Percentiles rank a stretch among this genome's conserved stretches.
phyloP scores from a whole-genome alignment of 2,329 filamentous ascomycete species.

The Byssoonygena ceratinophila region DNA sequence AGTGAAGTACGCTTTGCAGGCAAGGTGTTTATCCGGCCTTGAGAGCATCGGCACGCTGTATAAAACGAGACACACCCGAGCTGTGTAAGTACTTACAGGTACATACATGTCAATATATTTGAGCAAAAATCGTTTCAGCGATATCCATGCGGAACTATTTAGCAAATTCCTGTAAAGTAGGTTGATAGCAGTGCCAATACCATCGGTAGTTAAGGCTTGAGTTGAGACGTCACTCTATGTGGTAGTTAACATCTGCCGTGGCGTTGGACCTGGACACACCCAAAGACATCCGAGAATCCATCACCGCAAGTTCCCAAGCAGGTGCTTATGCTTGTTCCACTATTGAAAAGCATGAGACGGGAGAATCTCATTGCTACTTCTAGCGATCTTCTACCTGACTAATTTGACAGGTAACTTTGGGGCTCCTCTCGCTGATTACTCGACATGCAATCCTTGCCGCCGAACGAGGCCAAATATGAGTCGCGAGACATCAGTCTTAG shows the following conservation, averaged over 20 bases:
- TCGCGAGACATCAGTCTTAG: not conserved
- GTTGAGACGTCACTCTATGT: not conserved
- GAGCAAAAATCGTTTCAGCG: no score
- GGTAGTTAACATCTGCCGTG: not conserved
- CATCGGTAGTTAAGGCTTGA: not conserved
- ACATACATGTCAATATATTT: no score
- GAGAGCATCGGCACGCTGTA: no score
- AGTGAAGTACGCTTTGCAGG: no score
- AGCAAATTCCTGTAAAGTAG: not conserved
- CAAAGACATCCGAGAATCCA: not conserved
- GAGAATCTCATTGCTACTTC: conserved; percentile 10
- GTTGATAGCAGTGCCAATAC: not conserved
- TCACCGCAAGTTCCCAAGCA: not conserved
- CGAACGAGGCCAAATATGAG: conserved; percentile 1
- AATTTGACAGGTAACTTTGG: conserved; percentile 37
- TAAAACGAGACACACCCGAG: no score
- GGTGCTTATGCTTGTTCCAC: not conserved
- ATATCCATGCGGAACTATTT: no score
- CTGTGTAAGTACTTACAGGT: no score
- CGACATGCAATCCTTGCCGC: conserved; percentile 4
- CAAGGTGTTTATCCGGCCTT: no score
- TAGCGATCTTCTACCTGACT: conserved; percentile 18
- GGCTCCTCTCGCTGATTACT: conserved; percentile 34
- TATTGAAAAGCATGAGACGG: conserved; percentile 10
- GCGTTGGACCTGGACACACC: not conserved